A percentile compares a stretch with the other conserved stretches of the same genome.
These are phyloP conservation scores for Xeromyces bisporus DNA, from an alignment of 495 filamentous ascomycete species.

Conservation along the genomic window DNA sequence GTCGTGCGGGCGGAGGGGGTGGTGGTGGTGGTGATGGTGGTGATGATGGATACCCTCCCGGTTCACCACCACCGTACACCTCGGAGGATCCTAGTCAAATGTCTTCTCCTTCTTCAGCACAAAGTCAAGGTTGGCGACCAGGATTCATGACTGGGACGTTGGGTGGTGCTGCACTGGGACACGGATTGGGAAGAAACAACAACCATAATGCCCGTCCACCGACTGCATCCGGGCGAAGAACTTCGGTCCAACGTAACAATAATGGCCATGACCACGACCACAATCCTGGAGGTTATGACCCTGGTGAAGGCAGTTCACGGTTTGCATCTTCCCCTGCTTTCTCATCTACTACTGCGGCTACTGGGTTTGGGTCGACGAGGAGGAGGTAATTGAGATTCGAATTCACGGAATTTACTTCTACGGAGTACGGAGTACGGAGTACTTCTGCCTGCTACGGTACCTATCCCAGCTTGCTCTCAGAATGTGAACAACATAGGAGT, in stretches of 20 bases:
- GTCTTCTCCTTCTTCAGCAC: conserved; percentile 11
- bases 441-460: no score
- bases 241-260: conserved; percentile 9
- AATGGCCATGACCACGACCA: conserved; percentile 7
- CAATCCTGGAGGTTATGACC: conserved; percentile 10
- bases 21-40: conserved; percentile 32
- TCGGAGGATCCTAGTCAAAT: conserved; percentile 30
- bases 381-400: conserved; percentile 35
- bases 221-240: conserved; percentile 5
- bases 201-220: no score
- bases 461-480: no score
- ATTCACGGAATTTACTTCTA: no score
- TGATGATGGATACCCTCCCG: conserved; percentile 29
- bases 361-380: conserved; percentile 79
- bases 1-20: conserved; percentile 13
- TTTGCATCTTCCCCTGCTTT: conserved; percentile 27
- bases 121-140: conserved; percentile 53
- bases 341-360: conserved; percentile 49
- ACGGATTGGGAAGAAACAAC: conserved; percentile 43
- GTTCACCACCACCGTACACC: conserved; percentile 44
- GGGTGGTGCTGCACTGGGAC: conserved; percentile 54
- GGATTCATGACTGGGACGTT: conserved; percentile 77
- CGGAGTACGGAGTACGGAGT: no score
- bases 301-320: conserved; percentile 36
- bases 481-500: no score